These are phyloP conservation scores for Bathelium albidoporum DNA, from an alignment of 495 filamentous ascomycete genomes.

Conservation along the genomic window DNA sequence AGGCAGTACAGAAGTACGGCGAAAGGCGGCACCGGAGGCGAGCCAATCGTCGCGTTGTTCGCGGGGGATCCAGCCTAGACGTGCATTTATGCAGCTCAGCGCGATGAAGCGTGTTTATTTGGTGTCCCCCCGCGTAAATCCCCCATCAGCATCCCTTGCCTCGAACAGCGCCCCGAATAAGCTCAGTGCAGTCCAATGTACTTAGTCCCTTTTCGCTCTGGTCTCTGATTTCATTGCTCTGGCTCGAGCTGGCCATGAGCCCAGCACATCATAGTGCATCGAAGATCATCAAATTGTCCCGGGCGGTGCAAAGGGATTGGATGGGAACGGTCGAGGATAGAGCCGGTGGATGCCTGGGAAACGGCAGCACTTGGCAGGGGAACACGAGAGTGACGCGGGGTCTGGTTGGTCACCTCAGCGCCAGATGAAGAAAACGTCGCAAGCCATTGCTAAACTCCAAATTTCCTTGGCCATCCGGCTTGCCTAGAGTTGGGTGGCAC, in stretches of 20 bases:
- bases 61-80: not conserved
- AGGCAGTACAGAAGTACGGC: not conserved
- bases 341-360: not conserved
- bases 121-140: not conserved
- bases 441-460: not conserved
- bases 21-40: not conserved
- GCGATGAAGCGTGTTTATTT: constrained; percentile 3
- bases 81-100: not conserved
- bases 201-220: not conserved
- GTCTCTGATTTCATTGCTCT: not conserved
- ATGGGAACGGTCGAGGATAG: not conserved
- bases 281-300: not conserved
- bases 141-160: not conserved
- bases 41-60: constrained; percentile 1
- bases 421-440: not conserved
- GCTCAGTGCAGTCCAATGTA: not conserved
- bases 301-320: constrained; percentile 2
- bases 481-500: not conserved
- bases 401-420: not conserved
- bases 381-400: not conserved
- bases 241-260: not conserved
- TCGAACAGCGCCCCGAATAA: not conserved
- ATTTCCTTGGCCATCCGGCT: not conserved
- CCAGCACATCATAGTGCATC: not conserved
- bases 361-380: not conserved